Percentiles rank a stretch among this genome's conserved stretches.
Evolutionary conservation across 805 yeast species (phyloP).

Genomic region (Candida insectalens): DNA sequence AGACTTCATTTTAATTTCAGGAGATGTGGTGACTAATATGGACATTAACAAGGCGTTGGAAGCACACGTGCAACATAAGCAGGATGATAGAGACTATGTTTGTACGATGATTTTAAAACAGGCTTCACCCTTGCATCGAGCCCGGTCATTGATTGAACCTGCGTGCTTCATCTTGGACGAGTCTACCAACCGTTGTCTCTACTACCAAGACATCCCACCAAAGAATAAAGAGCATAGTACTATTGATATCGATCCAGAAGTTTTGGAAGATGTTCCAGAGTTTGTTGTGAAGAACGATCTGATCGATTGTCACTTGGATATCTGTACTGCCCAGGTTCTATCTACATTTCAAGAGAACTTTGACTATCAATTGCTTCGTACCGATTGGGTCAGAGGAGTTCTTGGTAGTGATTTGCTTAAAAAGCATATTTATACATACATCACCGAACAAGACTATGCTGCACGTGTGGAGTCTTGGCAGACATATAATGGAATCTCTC

Average conservation of each 20-base stretch:
- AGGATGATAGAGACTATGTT: conserved; percentile 79
- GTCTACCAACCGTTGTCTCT: conserved; percentile 64
- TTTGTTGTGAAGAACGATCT: conserved; percentile 82
- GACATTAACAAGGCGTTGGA: conserved; percentile 67
- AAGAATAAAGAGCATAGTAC: conserved; percentile 36
- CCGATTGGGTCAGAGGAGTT: conserved; percentile 86
- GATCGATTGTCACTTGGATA: conserved; percentile 93
- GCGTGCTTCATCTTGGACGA: conserved; percentile 79
- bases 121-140: conserved; percentile 76
- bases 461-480: conserved; percentile 94
- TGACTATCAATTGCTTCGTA: conserved; percentile 80
- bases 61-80: conserved; percentile 62
- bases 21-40: conserved; percentile 92
- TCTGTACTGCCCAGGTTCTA: conserved; percentile 90
- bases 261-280: conserved; percentile 67
- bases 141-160: conserved; percentile 73
- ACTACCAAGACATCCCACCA: conserved; percentile 69
- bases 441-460: conserved; percentile 73
- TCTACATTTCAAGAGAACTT: conserved; percentile 94
- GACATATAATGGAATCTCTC: conserved; percentile 85
- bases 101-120: conserved; percentile 88
- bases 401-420: conserved; percentile 83
- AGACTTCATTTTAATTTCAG: conserved; percentile 83
- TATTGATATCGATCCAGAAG: conserved; percentile 72
- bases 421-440: conserved; percentile 83